These are phyloP conservation scores for Teunomyces funiuensis DNA, from an alignment of 805 yeast species.

Conservation along the genomic window DNA sequence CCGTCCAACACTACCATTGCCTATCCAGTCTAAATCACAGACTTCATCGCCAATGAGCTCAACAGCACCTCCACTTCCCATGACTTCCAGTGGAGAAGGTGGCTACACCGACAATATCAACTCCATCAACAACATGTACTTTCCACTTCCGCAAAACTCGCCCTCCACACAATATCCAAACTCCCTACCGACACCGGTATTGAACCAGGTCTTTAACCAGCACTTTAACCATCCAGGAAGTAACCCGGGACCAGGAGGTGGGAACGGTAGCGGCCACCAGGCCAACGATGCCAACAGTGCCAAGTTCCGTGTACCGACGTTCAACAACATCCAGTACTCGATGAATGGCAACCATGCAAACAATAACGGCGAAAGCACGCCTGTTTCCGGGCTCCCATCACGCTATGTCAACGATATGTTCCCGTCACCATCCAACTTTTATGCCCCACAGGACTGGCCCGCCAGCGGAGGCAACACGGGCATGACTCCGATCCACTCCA, in stretches of 20 bases:
- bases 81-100: constrained; percentile 5
- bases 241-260: background rate
- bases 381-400: constrained; percentile 69
- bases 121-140: constrained; percentile 14
- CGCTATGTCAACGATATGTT: constrained; percentile 70
- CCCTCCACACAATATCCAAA: constrained; percentile 23
- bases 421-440: constrained; percentile 79
- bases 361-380: constrained; percentile 59
- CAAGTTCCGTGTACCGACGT: constrained; percentile 7
- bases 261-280: background rate
- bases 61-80: constrained; percentile 39
- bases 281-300: background rate
- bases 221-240: constrained; percentile 6
- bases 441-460: constrained; percentile 53
- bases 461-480: constrained; percentile 27
- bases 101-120: constrained; percentile 10
- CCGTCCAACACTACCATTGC: constrained; percentile 37
- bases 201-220: constrained; percentile 32
- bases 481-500: constrained; percentile 34
- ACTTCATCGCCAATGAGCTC: constrained; percentile 41
- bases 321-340: constrained; percentile 8
- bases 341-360: constrained; percentile 10
- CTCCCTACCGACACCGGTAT: constrained; percentile 31
- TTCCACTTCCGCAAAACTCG: constrained; percentile 26
- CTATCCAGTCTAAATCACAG: constrained; percentile 37